phyloP scores from a whole-genome alignment of 257 asterid species.

The Nicotiana noctiflora region DNA sequence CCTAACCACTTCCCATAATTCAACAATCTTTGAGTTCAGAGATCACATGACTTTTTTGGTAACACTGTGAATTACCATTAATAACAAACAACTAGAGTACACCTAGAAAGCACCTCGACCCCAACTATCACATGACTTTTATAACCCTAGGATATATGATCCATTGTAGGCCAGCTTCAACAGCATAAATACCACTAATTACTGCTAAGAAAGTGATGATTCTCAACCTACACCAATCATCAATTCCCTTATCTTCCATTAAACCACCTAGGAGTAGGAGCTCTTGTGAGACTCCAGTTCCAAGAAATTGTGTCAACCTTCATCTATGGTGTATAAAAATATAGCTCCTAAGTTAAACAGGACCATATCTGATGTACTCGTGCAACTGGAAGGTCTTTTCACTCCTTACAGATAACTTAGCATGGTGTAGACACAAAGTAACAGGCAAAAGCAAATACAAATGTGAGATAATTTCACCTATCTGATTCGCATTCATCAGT shows the following conservation, averaged over 20 bases:
- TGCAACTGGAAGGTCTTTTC: background rate
- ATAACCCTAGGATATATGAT: background rate
- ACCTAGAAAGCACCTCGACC: no score
- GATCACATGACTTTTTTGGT: background rate
- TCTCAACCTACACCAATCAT: slow-evolving; percentile 2
- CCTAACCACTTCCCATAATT: background rate
- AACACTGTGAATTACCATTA: no score
- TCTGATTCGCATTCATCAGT: background rate
- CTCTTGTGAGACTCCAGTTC: background rate
- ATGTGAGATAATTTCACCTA: background rate
- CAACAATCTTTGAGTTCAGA: background rate
- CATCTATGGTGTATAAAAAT: background rate
- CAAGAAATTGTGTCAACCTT: background rate
- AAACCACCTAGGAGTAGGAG: background rate
- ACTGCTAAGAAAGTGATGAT: background rate
- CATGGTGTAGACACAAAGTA: background rate
- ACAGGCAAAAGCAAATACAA: background rate
- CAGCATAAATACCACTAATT: background rate
- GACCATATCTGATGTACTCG: background rate
- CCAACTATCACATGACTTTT: background rate
- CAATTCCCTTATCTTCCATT: background rate
- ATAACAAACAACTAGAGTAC: no score
- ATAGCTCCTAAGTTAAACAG: background rate
- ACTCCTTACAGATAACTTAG: background rate
- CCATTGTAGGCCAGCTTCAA: background rate